Conservation (phyloP, 2,329 filamentous ascomycete species). For the Epichloe amarillans region DNA sequence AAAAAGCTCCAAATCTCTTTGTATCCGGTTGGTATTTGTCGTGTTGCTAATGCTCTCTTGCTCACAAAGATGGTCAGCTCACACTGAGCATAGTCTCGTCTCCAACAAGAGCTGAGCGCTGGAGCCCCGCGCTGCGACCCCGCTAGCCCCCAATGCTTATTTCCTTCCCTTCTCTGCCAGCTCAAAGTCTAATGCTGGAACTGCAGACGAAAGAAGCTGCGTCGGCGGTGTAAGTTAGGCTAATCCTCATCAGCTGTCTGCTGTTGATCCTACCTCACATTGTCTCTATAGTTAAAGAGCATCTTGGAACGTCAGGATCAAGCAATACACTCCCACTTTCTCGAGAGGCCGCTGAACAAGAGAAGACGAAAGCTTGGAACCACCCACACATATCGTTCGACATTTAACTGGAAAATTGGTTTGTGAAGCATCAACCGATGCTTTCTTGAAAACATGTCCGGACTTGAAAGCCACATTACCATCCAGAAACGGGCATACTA, state of each 20-base stretch:
- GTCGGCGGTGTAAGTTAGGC: background rate
- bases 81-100: background rate
- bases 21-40: too few species aligned
- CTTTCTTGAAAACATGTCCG: conserved; percentile 13
- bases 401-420: background rate
- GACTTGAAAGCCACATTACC: conserved; percentile 29
- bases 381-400: background rate
- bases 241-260: background rate
- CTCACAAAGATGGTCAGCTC: background rate
- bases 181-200: background rate
- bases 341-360: background rate
- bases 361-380: background rate
- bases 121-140: background rate
- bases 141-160: background rate
- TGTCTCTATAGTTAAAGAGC: background rate
- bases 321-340: too few species aligned
- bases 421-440: background rate
- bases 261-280: background rate
- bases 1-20: too few species aligned
- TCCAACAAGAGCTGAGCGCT: background rate
- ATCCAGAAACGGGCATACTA: conserved; percentile 58
- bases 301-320: background rate
- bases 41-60: too few species aligned
- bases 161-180: background rate
- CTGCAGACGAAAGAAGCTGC: background rate